Base-by-base conservation (phyloP, 331 rosid genomes). In the Malus hybrid region DNA sequence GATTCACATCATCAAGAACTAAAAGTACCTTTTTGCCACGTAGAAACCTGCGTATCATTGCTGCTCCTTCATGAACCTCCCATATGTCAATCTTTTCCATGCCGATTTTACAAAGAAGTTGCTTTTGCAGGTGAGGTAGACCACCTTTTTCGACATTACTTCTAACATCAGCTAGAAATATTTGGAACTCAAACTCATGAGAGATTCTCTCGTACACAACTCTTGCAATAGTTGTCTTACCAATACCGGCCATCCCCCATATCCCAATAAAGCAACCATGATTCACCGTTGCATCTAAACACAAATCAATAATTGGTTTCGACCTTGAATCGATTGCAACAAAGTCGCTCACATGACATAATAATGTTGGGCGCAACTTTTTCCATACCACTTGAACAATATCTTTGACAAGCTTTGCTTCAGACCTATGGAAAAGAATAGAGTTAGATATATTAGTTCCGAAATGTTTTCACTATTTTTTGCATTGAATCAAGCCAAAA, bases 1-100 rank as follows among this genome's bases (percentile, higher is more conserved):
- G 48, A 15, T 78, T 58, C 11, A 86, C 85, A 28, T 86, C 85
- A 16, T 83, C 87, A 14, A 83, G 84, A 73, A 86, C 36, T 26
- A 86, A 19, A 29, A 86, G 81, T 33, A 75, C 84, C 22, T 78
- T 86, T 22, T 69, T 66, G 18, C 48, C 29, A 18, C 77, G 11
- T 29, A 83, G 71, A 20, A 81, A 71, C 13, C 82, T 73, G 58
- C 73, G 22, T 60, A 86, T 34, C 53, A 81, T 32, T 5, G 86
- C 66, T 28, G 78, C 80, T 65, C 90, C 90, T 52, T 68, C 22
- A 19, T 34, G 36, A 73, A 56, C 14, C 1, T 79, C 58, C 10
- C 62, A 56, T 28, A 79, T 79, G 1, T 73, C 58, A 8, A 30
- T 64, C 44, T 33, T 58, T 73, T 60, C 57, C 74, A 12, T 73